These are phyloP conservation scores for Pholiota molesta DNA, from an alignment of 768 basidiomycete species.

Conservation along the genomic window DNA sequence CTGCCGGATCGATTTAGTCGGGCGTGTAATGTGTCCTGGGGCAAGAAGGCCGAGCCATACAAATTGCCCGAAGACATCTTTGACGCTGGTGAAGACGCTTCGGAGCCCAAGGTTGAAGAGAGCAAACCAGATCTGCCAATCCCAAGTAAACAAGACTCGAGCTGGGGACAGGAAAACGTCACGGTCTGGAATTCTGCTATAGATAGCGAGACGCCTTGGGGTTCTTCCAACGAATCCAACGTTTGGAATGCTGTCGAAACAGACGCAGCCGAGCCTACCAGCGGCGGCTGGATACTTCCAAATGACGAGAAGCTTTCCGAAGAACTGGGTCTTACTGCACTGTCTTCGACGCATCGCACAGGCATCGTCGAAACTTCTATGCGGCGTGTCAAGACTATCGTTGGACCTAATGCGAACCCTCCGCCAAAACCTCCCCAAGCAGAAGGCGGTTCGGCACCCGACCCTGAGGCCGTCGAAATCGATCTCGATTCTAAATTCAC, in stretches of 20 bases:
- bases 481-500: conserved; percentile 38
- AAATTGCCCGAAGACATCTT: conserved; percentile 15
- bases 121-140: not conserved
- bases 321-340: conserved; percentile 55
- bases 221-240: not conserved
- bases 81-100: not conserved
- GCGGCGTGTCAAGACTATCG: conserved; percentile 54
- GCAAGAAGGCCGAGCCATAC: conserved; percentile 44
- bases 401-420: conserved; percentile 34
- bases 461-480: conserved; percentile 38
- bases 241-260: not conserved
- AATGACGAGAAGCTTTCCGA: conserved; percentile 12
- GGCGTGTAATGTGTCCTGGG: conserved; percentile 55
- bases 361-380: conserved; percentile 70
- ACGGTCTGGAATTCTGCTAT: not conserved
- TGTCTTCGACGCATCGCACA: conserved; percentile 65
- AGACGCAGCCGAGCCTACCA: not conserved
- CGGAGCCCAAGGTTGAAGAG: not conserved
- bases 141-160: not conserved
- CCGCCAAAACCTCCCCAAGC: conserved; percentile 23
- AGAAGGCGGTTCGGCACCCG: conserved; percentile 19
- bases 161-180: not conserved
- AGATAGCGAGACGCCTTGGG: not conserved
- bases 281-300: not conserved
- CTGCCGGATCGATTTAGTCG: conserved; percentile 54